These are phyloP conservation scores for Ustilago sp. DNA, from an alignment of 1,284 basidiomycete genomes.

Conservation along the genomic window DNA sequence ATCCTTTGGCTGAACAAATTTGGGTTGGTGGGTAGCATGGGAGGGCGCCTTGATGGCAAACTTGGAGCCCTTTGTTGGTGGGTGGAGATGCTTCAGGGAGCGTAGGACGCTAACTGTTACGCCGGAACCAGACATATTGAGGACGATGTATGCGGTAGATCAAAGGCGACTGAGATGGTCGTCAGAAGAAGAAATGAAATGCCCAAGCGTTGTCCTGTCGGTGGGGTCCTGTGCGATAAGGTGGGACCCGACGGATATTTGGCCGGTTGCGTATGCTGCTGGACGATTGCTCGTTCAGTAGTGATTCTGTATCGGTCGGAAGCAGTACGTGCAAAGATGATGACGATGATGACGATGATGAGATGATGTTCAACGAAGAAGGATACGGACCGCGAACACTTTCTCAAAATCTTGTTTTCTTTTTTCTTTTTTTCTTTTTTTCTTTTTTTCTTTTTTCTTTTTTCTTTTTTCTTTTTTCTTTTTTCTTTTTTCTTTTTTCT, in stretches of 20 bases:
- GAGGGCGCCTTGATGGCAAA: conserved; percentile 64
- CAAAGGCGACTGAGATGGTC: not conserved
- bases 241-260: too few relatives aligned
- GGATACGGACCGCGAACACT: not conserved
- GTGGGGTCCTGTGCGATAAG: too few relatives aligned
- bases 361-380: conserved; percentile 6
- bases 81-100: conserved; percentile 67
- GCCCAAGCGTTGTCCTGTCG: not conserved
- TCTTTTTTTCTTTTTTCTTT: not conserved
- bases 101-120: conserved; percentile 62
- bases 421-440: too few relatives aligned
- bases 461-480: too few relatives aligned
- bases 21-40: conserved; percentile 61
- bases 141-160: not conserved
- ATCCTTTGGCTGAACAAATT: conserved; percentile 70
- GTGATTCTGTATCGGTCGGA: not conserved
- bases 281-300: not conserved
- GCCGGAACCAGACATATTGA: conserved; percentile 30
- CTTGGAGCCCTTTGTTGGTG: conserved; percentile 62
- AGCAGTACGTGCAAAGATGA: not conserved
- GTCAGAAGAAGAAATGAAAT: not conserved
- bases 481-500: too few relatives aligned
- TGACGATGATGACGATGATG: not conserved
- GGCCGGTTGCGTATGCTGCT: too few relatives aligned
- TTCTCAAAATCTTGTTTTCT: conserved; percentile 26